Base-by-base conservation (phyloP, 2,329 filamentous ascomycete genomes). In the Emmonsiellopsis sp. region DNA sequence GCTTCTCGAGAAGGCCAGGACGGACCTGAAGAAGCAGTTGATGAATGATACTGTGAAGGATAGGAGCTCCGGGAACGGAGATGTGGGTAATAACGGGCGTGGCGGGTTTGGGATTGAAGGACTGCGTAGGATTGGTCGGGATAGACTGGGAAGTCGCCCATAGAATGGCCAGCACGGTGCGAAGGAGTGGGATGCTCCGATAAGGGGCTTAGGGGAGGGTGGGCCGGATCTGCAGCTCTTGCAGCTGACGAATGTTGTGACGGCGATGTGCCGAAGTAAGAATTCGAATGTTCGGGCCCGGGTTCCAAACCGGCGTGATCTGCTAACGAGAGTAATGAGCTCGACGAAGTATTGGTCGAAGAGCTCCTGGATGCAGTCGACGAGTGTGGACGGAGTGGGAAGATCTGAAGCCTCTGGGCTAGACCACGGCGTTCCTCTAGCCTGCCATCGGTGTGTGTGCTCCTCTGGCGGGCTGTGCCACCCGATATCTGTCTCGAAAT, bases 71-170 rank as follows among this genome's bases (percentile, higher is more conserved):
- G 67, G 10, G 71, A 65, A 27, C 73, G 68, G 42, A 65, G 63
- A n/a, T 66, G 69, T 33, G 67, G 61, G 43, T 70, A 67, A 54
- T 68, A 68, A n/a, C 57, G 57, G 36, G 71, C 66, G 21, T 69
- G 70, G 55, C 74, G 66, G 4, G 70, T 60, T 55, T 75, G 72
- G 13, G 64, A 67, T 55, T 76, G 74, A 33, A 76, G 62, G 27
- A 70, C 69, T 45, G 71, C 70, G 61, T 75, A 75, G 33, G 73
- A 75, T 55, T 76, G 74, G 57, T 76, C 70, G 21, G 74, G 74
- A 55, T 76, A 77, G 17, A 71, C 68, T 3, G 74, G 74, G 42
- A 71, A 68, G 45, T 74, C 70, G 47, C 58, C 42, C 9, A 62
- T 48, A 11, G 50, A 47, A 53, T 56, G 39, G 50, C 49, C 54